Percentiles rank a stretch among this genome's conserved stretches.
phyloP scores from a whole-genome alignment of 495 filamentous ascomycete genomes.

The Xylaria cubensis region DNA sequence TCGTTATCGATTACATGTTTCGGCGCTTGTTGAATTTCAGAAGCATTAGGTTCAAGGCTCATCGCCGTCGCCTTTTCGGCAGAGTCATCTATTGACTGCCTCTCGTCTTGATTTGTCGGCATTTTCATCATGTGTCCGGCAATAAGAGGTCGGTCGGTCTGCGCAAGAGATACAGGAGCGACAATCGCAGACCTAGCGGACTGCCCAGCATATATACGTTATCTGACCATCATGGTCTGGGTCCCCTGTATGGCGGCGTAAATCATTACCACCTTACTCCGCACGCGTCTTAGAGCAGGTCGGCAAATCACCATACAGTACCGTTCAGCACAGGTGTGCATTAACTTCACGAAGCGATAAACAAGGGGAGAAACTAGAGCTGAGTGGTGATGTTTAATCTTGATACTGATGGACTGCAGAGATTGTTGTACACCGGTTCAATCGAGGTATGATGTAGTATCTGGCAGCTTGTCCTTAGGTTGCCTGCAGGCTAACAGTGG shows the following conservation, averaged over 20 bases:
- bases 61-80: conserved; percentile 31
- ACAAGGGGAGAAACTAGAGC: not conserved
- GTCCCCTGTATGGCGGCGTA: not conserved
- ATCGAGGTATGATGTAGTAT: not conserved
- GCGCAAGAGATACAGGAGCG: not conserved
- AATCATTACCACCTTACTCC: conserved; percentile 14
- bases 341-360: not conserved
- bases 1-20: conserved; percentile 36
- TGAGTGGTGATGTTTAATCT: not conserved
- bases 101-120: conserved; percentile 9
- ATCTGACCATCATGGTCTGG: not conserved
- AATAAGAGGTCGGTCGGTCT: not conserved
- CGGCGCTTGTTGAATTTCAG: conserved; percentile 13
- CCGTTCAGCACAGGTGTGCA: not conserved
- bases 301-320: not conserved
- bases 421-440: not conserved
- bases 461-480: too few species aligned
- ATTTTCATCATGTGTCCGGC: not conserved
- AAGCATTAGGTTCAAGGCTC: conserved; percentile 19
- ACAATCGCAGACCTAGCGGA: not conserved
- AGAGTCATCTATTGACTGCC: not conserved
- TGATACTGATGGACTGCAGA: not conserved
- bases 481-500: not conserved
- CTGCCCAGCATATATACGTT: not conserved
- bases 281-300: conserved; percentile 1